These are phyloP conservation scores for Globisporangium takayamanum DNA, from an alignment of 352 stramenopile genomes.

Conservation along the genomic window DNA sequence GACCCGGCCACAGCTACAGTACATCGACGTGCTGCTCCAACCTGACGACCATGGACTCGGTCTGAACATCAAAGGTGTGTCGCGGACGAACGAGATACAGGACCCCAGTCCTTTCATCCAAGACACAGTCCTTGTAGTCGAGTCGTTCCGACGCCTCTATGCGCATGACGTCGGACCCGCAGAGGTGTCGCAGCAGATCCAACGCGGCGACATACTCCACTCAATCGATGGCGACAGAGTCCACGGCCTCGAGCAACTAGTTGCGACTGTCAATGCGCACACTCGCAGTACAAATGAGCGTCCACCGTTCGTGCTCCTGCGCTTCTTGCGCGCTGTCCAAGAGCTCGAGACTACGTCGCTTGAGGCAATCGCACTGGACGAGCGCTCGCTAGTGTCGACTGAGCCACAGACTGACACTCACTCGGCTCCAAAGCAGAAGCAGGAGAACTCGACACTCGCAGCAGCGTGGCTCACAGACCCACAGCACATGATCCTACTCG, in stretches of 20 bases:
- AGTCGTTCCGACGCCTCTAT: constrained; percentile 40
- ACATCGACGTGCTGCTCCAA: constrained; percentile 45
- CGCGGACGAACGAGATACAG: neutral
- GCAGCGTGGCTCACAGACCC: constrained; percentile 10
- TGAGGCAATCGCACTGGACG: neutral
- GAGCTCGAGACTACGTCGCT: too few species aligned
- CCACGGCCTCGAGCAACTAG: constrained; percentile 23
- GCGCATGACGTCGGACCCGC: constrained; percentile 35
- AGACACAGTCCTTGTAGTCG: constrained; percentile 18
- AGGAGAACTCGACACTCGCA: neutral
- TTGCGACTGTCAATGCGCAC: constrained; percentile 4
- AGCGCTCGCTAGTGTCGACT: neutral
- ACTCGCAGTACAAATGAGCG: neutral
- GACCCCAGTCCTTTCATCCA: neutral
- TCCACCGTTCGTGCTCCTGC: constrained; percentile 32
- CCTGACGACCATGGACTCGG: constrained; percentile 37
- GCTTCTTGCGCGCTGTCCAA: constrained; percentile 20
- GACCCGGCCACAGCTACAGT: constrained; percentile 5
- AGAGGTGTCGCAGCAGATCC: constrained; percentile 37
- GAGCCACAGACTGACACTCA: neutral
- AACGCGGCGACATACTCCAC: constrained; percentile 31
- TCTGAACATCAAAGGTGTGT: constrained; percentile 25
- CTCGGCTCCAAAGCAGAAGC: too few species aligned
- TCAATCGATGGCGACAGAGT: constrained; percentile 36
- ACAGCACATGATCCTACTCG: constrained; percentile 24